Evolutionary conservation across 2,329 filamentous ascomycete genomes (phyloP), one percentile per base, ranked within the genome.

Genomic region (Penicillium hordei): DNA sequence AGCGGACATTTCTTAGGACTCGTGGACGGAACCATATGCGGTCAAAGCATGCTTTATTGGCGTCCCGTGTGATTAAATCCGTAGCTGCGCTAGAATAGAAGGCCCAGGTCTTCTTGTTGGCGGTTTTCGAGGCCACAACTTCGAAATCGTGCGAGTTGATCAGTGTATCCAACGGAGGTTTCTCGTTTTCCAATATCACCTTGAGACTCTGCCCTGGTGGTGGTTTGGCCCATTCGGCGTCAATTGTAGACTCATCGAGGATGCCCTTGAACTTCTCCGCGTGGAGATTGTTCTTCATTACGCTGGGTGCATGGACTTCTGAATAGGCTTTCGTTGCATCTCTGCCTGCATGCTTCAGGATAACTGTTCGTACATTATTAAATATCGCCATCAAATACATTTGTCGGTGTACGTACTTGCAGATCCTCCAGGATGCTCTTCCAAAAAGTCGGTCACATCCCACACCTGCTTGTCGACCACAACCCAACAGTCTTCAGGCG

Each of bases 1-100:
- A 60, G 17, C 79, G 78, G 5, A 89, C 86, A 64, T 86, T 79
- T 38, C 78, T 75, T 52, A 88, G 73, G 29, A 86, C 78, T 21
- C 84, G 79, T 0, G 85, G 86, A 0, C 86, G 82, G 5, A 89
- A 79, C 70, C 79, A 79, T 61, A 89, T 86, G 27, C 79, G 72
- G 40, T 79, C 74, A 64, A 86, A 86, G 60, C 80, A 76, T 0
- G 79, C 76, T 25, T 75, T 78, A 69, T 89, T 89, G 49, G 78
- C 76, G 25, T 78, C 72, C 2, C 80, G 78, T 48, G 86, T 83
- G 38, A 87, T 84, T 4, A 82, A 65, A 81, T 80, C 87, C 6
- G 85, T 88, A 12, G 86, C 83, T 2, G 86, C 87, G 9, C 85
- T 87, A 21, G 84, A 87, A 68, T 86, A 83, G 66, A 89, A 89